Base-by-base conservation (phyloP, 2,329 filamentous ascomycete genomes). In the Moelleriella libera region DNA sequence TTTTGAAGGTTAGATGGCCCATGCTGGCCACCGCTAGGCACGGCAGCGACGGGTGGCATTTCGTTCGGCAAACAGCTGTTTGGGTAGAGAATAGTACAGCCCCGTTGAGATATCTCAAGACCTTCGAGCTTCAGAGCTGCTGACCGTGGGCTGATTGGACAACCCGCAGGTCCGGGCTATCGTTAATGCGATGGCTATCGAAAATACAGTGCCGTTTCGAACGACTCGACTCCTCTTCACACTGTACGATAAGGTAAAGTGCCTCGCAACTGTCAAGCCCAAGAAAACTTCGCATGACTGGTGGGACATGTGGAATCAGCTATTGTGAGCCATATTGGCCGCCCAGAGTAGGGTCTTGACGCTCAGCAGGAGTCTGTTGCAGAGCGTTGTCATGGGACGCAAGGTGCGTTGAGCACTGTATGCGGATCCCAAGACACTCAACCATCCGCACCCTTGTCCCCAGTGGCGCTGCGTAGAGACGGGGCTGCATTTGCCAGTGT, bases 1-100 rank as follows among this genome's bases (percentile, higher is more conserved):
- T 78, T 78, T 60, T 78, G 75, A 51, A 74, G 60, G 50, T 67
- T 72, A 43, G 73, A 75, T 31, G 69, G 72, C 54, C 71, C 74
- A 56, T 67, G 63, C 51, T 65, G 66, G 60, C 64, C 64, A 50
- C 61, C 62, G 41, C 52, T 54, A 45, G 62, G 60, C 34, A 68
- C 60, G 37, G 62, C 58, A 44, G 66, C 60, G 50, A 69, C 63
- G 42, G 67, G 66, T 61, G 67, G 67, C 67, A 69, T 48, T 58
- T 53, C 42, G 31, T 42, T 45, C 31, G 30, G 21, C 34, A 41
- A 8, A 21, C 3, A 21, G 21, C 21, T 21, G 21, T 21, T 21
- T 21, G 21, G 21, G 21, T 21, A 21, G 21, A 21, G 21, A 21
- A 21, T 21, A 21, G 21, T 21, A 21, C 21, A 21, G 2, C 21